Conservation (phyloP, 176 grass and related monocot genomes). For the Tillandsia fasciculata region DNA sequence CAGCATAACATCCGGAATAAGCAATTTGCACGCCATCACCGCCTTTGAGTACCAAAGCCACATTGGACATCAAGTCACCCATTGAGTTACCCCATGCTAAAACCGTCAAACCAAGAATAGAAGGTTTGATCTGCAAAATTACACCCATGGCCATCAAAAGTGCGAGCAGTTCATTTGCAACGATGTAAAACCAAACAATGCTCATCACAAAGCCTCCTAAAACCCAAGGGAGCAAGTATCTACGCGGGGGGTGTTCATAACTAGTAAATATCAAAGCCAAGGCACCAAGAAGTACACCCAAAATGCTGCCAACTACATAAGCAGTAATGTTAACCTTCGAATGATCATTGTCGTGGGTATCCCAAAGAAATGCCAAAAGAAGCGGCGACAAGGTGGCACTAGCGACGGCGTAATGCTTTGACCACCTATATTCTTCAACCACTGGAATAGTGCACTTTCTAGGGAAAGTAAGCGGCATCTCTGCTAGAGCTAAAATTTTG, state of each 20-base stretch:
- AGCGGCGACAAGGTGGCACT: constrained; percentile 14
- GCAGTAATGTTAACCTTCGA: not conserved
- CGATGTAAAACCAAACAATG: constrained; percentile 22
- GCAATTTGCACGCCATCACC: constrained; percentile 20
- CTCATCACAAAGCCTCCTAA: constrained; percentile 20
- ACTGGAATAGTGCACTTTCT: constrained; percentile 20
- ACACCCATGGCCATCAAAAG: constrained; percentile 14
- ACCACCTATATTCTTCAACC: constrained; percentile 17
- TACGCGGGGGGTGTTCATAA: constrained; percentile 12
- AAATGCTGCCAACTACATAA: constrained; percentile 7
- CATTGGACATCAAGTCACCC: constrained; percentile 23
- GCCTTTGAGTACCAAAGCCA: constrained; percentile 15
- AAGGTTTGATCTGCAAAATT: constrained; percentile 18
- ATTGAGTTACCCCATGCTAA: constrained; percentile 5
- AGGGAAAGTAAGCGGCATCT: constrained; percentile 14
- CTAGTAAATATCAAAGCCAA: constrained; percentile 10
- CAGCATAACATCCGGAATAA: constrained; percentile 25
- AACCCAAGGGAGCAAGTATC: constrained; percentile 20
- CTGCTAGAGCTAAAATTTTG: constrained; percentile 4
- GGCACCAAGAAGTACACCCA: constrained; percentile 3
- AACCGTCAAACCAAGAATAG: constrained; percentile 13
- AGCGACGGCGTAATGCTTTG: constrained; percentile 10
- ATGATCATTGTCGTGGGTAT: not conserved
- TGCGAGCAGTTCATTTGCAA: constrained; percentile 17
- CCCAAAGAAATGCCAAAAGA: constrained; percentile 18